These are phyloP conservation scores for Globisporangium parvum DNA, from an alignment of 352 stramenopile species.

Conservation along the genomic window DNA sequence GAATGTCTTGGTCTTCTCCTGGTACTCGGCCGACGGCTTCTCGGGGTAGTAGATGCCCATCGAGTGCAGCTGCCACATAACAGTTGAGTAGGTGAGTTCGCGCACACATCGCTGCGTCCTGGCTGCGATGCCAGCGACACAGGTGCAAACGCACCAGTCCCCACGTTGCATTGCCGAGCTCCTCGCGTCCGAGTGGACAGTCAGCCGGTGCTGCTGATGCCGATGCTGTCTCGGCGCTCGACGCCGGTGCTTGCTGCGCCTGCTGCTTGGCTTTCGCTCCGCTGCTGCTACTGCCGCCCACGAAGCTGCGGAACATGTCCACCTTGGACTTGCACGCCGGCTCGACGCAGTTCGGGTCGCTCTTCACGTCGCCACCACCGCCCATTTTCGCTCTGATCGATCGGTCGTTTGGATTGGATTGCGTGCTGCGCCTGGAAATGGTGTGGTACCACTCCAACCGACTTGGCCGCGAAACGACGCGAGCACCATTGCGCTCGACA, in stretches of 20 bases:
- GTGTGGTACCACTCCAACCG: neutral
- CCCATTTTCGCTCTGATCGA: neutral
- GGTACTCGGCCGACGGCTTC: constrained; percentile 86
- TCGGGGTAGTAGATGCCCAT: constrained; percentile 97
- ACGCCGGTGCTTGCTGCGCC: neutral
- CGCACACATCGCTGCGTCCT: neutral
- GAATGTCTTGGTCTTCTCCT: constrained; percentile 87
- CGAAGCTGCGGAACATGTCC: constrained; percentile 74
- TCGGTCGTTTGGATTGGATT: neutral
- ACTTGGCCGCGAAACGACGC: neutral
- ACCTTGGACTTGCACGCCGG: constrained; percentile 83
- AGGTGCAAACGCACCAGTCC: constrained; percentile 44
- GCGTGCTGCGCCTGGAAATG: neutral
- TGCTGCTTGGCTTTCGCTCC: constrained; percentile 4
- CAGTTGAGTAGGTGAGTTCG: neutral
- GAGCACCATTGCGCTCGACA: constrained; percentile 3
- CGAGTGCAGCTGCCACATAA: constrained; percentile 74
- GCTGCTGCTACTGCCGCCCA: constrained; percentile 37
- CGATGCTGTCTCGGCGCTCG: constrained; percentile 12
- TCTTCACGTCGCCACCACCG: constrained; percentile 37
- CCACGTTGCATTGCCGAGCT: constrained; percentile 86
- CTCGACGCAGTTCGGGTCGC: constrained; percentile 80
- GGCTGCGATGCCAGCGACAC: no score
- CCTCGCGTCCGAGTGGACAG: constrained; percentile 81
- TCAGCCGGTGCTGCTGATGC: constrained; percentile 26